Percentiles rank a stretch among this genome's conserved stretches.
phyloP scores from a whole-genome alignment of 2,329 filamentous ascomycete genomes.

The Malbranchea zuffiana region DNA sequence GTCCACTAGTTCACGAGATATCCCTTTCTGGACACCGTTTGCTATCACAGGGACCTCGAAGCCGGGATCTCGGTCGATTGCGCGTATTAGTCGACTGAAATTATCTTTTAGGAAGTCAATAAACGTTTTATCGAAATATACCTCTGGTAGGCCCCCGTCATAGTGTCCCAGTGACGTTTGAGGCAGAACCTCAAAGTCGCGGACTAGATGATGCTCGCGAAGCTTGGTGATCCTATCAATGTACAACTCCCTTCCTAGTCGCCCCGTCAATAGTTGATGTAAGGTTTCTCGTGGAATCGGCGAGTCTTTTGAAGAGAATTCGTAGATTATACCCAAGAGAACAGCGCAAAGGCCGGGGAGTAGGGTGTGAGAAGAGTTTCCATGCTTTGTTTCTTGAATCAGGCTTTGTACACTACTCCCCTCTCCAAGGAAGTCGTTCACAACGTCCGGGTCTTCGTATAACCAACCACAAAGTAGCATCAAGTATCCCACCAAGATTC shows the following conservation, averaged over 20 bases:
- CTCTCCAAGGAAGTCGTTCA: conserved; percentile 86
- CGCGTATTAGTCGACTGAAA: conserved; percentile 71
- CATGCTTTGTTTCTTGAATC: conserved; percentile 60
- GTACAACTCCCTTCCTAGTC: conserved; percentile 77
- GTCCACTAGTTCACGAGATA: conserved; percentile 89
- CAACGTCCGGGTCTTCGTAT: conserved; percentile 80
- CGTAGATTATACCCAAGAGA: conserved; percentile 79
- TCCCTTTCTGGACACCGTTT: conserved; percentile 73
- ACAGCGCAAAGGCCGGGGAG: conserved; percentile 75
- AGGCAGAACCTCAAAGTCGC: conserved; percentile 80
- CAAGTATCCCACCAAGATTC: conserved; percentile 71
- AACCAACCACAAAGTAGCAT: conserved; percentile 85
- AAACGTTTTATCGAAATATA: conserved; percentile 77
- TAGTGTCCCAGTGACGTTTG: conserved; percentile 51
- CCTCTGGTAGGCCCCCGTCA: conserved; percentile 55
- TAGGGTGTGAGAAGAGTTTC: conserved; percentile 50
- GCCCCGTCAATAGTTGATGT: conserved; percentile 63
- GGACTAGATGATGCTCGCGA: conserved; percentile 63
- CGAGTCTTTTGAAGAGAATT: conserved; percentile 96
- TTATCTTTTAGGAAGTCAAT: conserved; percentile 95
- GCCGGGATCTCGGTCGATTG: conserved; percentile 82
- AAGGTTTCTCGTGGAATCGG: conserved; percentile 72
- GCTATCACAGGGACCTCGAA: conserved; percentile 71
- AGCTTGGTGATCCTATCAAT: conserved; percentile 69
- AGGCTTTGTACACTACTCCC: conserved; percentile 85